These are phyloP conservation scores for Kwoniella botswanensis DNA, from an alignment of 768 basidiomycete genomes.

Conservation along the genomic window DNA sequence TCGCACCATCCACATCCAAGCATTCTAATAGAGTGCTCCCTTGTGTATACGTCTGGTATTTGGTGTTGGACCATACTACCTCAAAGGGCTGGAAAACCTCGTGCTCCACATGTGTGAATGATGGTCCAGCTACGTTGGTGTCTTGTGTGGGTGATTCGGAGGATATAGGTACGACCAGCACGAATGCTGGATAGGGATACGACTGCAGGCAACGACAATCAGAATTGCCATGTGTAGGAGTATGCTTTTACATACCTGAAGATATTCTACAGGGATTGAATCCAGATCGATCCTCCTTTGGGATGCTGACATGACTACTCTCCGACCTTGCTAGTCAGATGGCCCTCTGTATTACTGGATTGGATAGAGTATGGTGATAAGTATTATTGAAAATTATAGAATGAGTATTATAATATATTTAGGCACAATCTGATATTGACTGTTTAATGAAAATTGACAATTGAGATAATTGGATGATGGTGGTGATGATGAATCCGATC, in stretches of 20 bases:
- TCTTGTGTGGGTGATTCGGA: constrained; percentile 2
- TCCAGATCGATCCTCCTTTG: constrained; percentile 1
- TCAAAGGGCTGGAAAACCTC: constrained; percentile 30
- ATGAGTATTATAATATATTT: too few relatives aligned
- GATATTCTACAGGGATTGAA: constrained; percentile 1
- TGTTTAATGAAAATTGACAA: too few relatives aligned
- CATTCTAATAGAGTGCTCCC: constrained; percentile 43
- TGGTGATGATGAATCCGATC: too few relatives aligned
- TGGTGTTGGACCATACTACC: constrained; percentile 43
- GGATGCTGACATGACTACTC: background rate
- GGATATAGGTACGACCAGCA: constrained; percentile 37
- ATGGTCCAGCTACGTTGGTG: too few relatives aligned
- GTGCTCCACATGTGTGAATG: constrained; percentile 31
- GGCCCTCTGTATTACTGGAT: too few relatives aligned
- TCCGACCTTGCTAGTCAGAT: too few relatives aligned
- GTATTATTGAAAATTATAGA: too few relatives aligned
- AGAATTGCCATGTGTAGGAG: background rate
- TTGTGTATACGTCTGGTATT: constrained; percentile 40
- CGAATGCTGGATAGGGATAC: constrained; percentile 47
- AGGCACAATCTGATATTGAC: too few relatives aligned
- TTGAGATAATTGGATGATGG: too few relatives aligned
- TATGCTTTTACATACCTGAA: background rate
- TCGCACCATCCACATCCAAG: constrained; percentile 38
- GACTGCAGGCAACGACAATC: constrained; percentile 7
- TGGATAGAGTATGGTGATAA: too few relatives aligned